A percentile compares a stretch with the other conserved stretches of the same genome.
Evolutionary conservation across 2,329 filamentous ascomycete species (phyloP).

Genomic region (Cladophialophora carrionii): DNA sequence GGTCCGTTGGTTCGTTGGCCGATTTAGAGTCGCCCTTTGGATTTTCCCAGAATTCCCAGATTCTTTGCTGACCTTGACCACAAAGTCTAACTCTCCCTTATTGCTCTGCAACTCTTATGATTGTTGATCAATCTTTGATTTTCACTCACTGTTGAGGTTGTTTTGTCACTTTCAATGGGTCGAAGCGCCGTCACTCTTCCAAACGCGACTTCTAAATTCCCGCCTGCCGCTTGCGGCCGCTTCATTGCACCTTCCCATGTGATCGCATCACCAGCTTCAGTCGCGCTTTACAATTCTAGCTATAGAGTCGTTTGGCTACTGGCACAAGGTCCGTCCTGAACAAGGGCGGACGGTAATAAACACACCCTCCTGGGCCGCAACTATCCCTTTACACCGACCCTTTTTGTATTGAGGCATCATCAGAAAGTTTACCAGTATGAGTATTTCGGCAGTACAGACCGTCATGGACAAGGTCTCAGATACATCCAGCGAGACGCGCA

Average conservation of each 20-base stretch:
- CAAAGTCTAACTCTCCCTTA: background rate
- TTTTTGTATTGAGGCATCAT: constrained; percentile 2
- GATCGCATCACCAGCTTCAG: constrained; percentile 21
- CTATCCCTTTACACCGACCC: constrained; percentile 7
- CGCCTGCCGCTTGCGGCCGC: constrained; percentile 20
- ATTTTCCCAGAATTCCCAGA: constrained; percentile 12
- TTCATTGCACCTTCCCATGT: constrained; percentile 29
- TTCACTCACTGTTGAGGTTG: background rate
- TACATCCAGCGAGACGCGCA: background rate
- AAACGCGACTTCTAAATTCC: constrained; percentile 10
- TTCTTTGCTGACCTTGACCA: constrained; percentile 16
- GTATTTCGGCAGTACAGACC: constrained; percentile 27
- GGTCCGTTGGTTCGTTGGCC: background rate
- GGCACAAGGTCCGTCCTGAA: constrained; percentile 57
- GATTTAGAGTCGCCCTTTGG: background rate
- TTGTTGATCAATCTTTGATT: background rate
- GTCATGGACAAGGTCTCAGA: constrained; percentile 29
- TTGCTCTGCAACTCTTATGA: constrained; percentile 2
- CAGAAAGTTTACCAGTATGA: constrained; percentile 24
- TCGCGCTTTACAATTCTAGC: constrained; percentile 10
- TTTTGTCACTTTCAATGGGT: constrained; percentile 37
- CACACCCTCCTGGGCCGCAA: constrained; percentile 31
- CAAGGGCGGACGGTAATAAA: constrained; percentile 55
- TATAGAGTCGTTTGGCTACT: constrained; percentile 49
- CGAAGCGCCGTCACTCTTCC: constrained; percentile 29